Base-by-base conservation (phyloP, 1,284 basidiomycete species). In the Cutaneotrichosporon sp. region DNA sequence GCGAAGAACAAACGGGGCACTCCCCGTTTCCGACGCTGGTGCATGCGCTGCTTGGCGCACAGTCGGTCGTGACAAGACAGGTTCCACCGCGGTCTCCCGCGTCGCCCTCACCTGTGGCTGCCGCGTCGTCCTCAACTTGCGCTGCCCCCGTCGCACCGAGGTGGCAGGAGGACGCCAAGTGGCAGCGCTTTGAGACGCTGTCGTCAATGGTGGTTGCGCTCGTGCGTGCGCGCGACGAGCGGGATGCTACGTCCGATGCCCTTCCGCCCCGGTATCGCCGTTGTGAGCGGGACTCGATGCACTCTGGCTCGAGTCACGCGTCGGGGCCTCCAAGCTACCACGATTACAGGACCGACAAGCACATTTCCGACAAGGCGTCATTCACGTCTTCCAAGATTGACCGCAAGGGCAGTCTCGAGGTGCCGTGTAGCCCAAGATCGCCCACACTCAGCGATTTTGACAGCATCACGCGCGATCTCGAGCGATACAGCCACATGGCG, bases 391-490 rank as follows among this genome's bases (percentile, higher is more conserved):
- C 39, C 51, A 53, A 51, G 39, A 33, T 40, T 21, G n/a, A 45
- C 33, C 8, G 43, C 5, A 36, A 45, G 30, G 10, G 26, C 26
- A 45, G 33, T 18, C 15, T n/a, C 15, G 33, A 35, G 17, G n/a
- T 33, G 17, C 17, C 17, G 23, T 15, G 37, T 10, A 34, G 14
- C 1, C 44, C 37, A 22, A 8, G 45, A 33, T 37, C 33, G 12
- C 30, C 45, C 4, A 47, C 50, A 9, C 46, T 49, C 37, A 53
- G 48, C 67, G 91, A 94, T 65, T 77, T 94, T 18, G 90, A 93
- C 62, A 80, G 81, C 5, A 83, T 94, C 38, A 83, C 87, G 0
- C 80, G 82, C 67, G 90, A 90, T 18, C 92, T 96, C 60, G 90
- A 92, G 66, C 79, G 90, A 22, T 75, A 94, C 10, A 88, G 91